Evolutionary conservation across 441 rosid species (phyloP).

Genomic region (Pelargonium australe): DNA sequence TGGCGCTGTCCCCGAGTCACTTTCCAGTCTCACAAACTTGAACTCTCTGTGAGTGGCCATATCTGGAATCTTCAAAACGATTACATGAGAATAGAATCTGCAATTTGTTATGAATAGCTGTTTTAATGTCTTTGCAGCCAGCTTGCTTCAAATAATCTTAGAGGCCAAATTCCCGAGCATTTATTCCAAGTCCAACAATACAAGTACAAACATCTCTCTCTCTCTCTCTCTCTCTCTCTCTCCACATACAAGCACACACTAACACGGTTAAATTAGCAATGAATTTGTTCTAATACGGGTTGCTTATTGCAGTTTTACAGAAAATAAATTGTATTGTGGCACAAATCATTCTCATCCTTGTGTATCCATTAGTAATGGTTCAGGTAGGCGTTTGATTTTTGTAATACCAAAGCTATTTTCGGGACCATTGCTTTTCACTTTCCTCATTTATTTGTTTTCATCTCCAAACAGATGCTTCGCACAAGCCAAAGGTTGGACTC

Average conservation of each 20-base stretch:
- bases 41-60: slow-evolving; percentile 69
- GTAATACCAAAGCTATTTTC: slow-evolving; percentile 10
- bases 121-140: not conserved
- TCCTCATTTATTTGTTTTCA: slow-evolving; percentile 8
- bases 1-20: slow-evolving; percentile 51
- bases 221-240: not conserved
- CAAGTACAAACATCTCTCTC: not conserved
- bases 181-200: slow-evolving; percentile 2
- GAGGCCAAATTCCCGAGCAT: not conserved
- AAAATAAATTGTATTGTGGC: slow-evolving; percentile 67
- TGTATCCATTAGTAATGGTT: slow-evolving; percentile 42
- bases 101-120: slow-evolving; percentile 19
- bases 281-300: slow-evolving; percentile 2
- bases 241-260: no score
- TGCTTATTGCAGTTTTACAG: slow-evolving; percentile 57
- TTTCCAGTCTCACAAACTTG: slow-evolving; percentile 78
- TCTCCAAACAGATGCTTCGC: slow-evolving; percentile 47
- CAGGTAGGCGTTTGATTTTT: slow-evolving; percentile 40
- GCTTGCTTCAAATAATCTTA: slow-evolving; percentile 4
- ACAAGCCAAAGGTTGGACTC: slow-evolving; percentile 62
- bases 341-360: slow-evolving; percentile 35
- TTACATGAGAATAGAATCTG: not conserved
- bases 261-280: no score
- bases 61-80: not conserved
- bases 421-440: not conserved